phyloP scores from a whole-genome alignment of 306 rosid species.

The Quercus cerris region DNA sequence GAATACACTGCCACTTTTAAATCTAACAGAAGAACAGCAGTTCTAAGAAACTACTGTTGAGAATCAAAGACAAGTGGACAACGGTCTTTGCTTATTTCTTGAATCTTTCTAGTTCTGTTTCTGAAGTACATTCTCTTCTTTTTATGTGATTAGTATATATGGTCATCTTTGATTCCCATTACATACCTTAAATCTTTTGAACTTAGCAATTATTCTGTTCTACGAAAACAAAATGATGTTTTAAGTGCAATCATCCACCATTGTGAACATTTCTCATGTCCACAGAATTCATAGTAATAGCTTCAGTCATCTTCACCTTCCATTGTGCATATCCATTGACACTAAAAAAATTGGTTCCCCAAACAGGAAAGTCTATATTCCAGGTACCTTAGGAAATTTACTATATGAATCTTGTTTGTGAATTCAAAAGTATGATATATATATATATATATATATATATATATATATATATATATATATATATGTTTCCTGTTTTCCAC shows the following conservation, averaged over 20 bases:
- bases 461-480: too few relatives aligned
- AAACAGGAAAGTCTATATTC: background rate
- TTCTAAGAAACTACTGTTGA: background rate
- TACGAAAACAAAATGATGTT: background rate
- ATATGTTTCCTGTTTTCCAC: background rate
- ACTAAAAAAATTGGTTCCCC: background rate
- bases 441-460: too few relatives aligned
- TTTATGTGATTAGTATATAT: background rate
- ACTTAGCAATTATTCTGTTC: background rate
- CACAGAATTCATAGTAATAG: background rate
- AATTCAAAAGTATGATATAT: background rate
- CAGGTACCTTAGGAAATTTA: background rate
- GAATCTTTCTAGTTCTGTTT: background rate
- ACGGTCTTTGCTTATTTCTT: background rate
- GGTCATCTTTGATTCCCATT: background rate
- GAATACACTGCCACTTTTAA: background rate
- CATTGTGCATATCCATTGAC: background rate
- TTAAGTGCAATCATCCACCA: background rate
- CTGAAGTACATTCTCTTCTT: too few relatives aligned
- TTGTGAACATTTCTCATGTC: background rate
- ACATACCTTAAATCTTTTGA: background rate
- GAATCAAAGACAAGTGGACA: background rate
- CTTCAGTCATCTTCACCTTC: background rate
- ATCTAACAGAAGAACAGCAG: background rate
- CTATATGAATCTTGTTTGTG: background rate